Base-by-base conservation (phyloP, 2,329 filamentous ascomycete genomes). In the Metarhizium rileyi region DNA sequence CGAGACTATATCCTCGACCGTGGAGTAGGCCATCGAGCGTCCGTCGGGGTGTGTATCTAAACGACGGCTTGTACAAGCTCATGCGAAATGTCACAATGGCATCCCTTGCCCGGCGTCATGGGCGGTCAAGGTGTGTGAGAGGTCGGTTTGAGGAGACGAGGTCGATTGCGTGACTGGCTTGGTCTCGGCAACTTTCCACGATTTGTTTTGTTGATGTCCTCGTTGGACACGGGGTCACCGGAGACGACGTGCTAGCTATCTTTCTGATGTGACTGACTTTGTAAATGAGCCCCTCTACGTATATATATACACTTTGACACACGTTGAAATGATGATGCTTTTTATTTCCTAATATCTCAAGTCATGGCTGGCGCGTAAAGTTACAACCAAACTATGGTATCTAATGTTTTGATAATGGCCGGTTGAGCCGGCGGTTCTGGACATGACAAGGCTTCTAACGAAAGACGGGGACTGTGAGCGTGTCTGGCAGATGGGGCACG, bases 291-390 rank as follows among this genome's bases (percentile, higher is more conserved):
- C n/a, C n/a, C n/a, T n/a, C n/a, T n/a, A n/a, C n/a, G n/a, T n/a
- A n/a, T n/a, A n/a, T n/a, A n/a, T n/a, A n/a, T n/a, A n/a, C n/a
- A n/a, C n/a, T n/a, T n/a, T n/a, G n/a, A n/a, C n/a, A n/a, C n/a
- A n/a, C n/a, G 12, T 33, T 10, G 30, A 14, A 12, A 10, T 33
- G 5, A 30, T 33, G 10, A 23, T 42, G 26, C 20, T 10, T 20
- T 38, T 20, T 42, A 42, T 14, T n/a, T 23, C 38, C 38, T 42
- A 25, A 38, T 14, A 42, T 42, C 25, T 14, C 28, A 44, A 42
- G 45, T 49, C 38, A 16, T 26, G 38, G 9, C 16, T 49, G 43
- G 48, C 41, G 43, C 35, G 42, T 33, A 49, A 42, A 30, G 23
- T 20, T 33, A 23, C 18, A 30, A 26, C 22, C 28, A 49, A 43